A percentile compares a stretch with the other conserved stretches of the same genome.
Conservation (phyloP, 2,329 filamentous ascomycete species). For the Tolypocladium ovalisporum region DNA sequence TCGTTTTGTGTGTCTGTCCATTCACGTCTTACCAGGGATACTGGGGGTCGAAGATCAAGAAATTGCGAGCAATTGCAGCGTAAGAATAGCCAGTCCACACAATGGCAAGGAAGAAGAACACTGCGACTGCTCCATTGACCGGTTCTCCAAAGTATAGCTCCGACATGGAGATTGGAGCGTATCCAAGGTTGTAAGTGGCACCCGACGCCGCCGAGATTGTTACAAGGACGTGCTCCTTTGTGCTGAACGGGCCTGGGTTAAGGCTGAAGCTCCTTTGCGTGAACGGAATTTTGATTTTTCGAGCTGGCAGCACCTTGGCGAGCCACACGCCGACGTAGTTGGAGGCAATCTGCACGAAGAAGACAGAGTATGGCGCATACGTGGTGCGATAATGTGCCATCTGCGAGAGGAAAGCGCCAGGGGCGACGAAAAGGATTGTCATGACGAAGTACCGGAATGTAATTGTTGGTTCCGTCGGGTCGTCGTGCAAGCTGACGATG, state of each 20-base stretch:
- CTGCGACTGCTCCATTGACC: slow-evolving; percentile 40
- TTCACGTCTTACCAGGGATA: slow-evolving; percentile 9
- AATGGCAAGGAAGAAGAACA: slow-evolving; percentile 49
- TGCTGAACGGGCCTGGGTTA: slow-evolving; percentile 45
- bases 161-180: slow-evolving; percentile 39
- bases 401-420: slow-evolving; percentile 46
- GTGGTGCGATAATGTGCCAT: slow-evolving; percentile 48
- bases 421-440: slow-evolving; percentile 41
- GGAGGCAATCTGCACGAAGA: slow-evolving; percentile 49
- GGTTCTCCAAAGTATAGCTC: slow-evolving; percentile 44
- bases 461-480: slow-evolving; percentile 41
- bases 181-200: slow-evolving; percentile 39
- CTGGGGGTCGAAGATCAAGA: slow-evolving; percentile 46
- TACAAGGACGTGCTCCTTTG: slow-evolving; percentile 47
- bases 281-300: slow-evolving; percentile 34
- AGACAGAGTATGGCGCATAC: slow-evolving; percentile 45
- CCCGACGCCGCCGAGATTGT: slow-evolving; percentile 43
- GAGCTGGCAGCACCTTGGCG: slow-evolving; percentile 36
- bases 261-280: slow-evolving; percentile 37
- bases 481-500: slow-evolving; percentile 45
- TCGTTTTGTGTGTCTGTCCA: too few species aligned
- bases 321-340: slow-evolving; percentile 44
- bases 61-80: slow-evolving; percentile 44
- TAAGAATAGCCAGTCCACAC: slow-evolving; percentile 49
- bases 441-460: slow-evolving; percentile 51